phyloP scores from a whole-genome alignment of 129 eudicot species.

The Helianthus annuus region DNA sequence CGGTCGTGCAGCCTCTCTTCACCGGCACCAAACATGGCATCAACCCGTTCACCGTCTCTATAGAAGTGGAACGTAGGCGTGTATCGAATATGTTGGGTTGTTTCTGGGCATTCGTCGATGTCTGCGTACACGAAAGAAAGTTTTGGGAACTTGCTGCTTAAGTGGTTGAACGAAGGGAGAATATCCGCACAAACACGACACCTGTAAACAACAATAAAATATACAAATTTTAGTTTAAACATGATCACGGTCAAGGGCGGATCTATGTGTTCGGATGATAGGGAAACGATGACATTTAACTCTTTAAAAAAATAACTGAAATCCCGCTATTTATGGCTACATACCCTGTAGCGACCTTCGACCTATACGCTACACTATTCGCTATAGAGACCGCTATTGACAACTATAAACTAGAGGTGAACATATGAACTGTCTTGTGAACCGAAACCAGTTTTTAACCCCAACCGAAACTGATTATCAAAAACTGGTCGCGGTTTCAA shows the following conservation, averaged over 20 bases:
- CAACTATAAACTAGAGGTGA: too few relatives aligned
- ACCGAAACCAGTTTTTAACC: not conserved
- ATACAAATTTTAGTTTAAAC: not conserved
- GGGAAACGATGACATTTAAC: not conserved
- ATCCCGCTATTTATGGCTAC: too few relatives aligned
- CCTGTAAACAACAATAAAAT: conserved; percentile 41
- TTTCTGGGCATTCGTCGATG: conserved; percentile 86
- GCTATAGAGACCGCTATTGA: too few relatives aligned
- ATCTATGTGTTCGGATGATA: not conserved
- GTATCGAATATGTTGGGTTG: conserved; percentile 83
- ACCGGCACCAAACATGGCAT: conserved; percentile 92
- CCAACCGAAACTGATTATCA: too few relatives aligned
- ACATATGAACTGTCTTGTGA: not conserved
- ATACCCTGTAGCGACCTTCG: too few relatives aligned
- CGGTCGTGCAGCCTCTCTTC: conserved; percentile 90
- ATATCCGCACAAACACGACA: conserved; percentile 81
- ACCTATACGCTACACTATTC: too few relatives aligned
- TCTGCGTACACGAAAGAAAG: conserved; percentile 78
- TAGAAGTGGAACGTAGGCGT: conserved; percentile 94
- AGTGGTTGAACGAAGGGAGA: conserved; percentile 59
- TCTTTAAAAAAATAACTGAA: too few relatives aligned
- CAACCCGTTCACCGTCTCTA: conserved; percentile 91
- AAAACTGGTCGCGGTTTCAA: too few relatives aligned
- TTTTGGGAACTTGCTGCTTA: conserved; percentile 76
- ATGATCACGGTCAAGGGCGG: not conserved